phyloP scores from a whole-genome alignment of 2,329 filamentous ascomycete species.

The Sarocladium oryzae region DNA sequence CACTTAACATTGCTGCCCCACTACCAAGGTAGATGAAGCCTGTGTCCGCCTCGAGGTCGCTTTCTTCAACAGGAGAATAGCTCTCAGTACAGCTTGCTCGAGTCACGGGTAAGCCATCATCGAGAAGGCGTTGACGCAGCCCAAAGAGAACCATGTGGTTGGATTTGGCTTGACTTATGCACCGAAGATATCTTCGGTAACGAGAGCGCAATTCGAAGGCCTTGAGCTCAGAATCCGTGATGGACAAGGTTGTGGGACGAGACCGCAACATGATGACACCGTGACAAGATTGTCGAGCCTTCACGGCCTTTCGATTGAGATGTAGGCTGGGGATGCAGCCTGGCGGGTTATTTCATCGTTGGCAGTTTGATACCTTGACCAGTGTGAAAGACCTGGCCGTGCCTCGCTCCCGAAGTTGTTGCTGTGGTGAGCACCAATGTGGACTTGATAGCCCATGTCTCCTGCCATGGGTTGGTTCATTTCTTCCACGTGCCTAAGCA shows the following conservation, averaged over 20 bases:
- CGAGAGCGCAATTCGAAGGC: constrained; percentile 4
- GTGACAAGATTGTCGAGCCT: background rate
- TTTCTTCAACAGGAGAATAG: background rate
- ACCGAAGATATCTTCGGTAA: constrained; percentile 7
- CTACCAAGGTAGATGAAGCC: background rate
- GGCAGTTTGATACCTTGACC: background rate
- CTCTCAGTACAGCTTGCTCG: background rate
- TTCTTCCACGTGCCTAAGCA: too few relatives aligned
- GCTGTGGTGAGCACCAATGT: too few relatives aligned
- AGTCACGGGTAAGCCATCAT: background rate
- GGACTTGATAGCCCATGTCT: too few relatives aligned
- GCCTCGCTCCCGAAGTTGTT: too few relatives aligned
- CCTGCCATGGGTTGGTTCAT: too few relatives aligned
- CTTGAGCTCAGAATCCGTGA: constrained; percentile 2
- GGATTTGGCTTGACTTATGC: background rate
- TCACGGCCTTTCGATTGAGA: too few relatives aligned
- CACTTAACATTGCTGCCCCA: background rate
- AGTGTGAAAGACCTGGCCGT: too few relatives aligned
- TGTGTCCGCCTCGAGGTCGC: background rate
- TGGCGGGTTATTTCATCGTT: background rate
- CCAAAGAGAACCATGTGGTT: background rate
- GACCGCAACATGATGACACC: constrained; percentile 9
- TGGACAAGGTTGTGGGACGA: constrained; percentile 2
- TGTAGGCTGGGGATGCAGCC: too few relatives aligned
- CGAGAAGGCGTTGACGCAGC: background rate